Base-by-base conservation (phyloP, 768 basidiomycete genomes). In the Tricholoma terreum region DNA sequence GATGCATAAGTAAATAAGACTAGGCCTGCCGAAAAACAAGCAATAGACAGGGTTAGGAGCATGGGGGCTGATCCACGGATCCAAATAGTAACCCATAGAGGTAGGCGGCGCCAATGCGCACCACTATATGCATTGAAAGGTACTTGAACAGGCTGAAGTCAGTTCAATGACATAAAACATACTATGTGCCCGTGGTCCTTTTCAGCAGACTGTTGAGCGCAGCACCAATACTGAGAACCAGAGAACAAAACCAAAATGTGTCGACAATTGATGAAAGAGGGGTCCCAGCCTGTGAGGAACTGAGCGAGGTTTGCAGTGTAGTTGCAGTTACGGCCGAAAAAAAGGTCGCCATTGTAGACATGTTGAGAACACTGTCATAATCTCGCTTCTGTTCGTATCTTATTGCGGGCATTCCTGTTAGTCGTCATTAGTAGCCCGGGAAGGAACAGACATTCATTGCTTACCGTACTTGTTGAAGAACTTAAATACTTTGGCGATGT, bases 121-220 rank as follows among this genome's bases (percentile, higher is more conserved):
- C 57, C 57, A 34, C 60, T 58, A 43, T 11, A 21, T n/a, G 15
- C 34, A 48, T 15, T n/a, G 34, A 27, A 27, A 27, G 24, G 6
- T 2, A 27, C n/a, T 4, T 11, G n/a, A 45, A 45, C 17, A 27
- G 22, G 35, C n/a, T 35, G 24, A 12, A 51, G 30, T 1, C 1
- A 49, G 15, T 27, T 49, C 46, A 27, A 14, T 24, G n/a, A 9
- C 11, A 2, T 12, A 11, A 11, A 21, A 57, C 65, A 11, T 51
- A 67, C 65, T 58, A 63, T n/a, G n/a, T n/a, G 5, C 63, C 63
- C n/a, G 60, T 52, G n/a, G 65, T 62, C 19, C 55, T 55, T 31
- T 58, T 67, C 63, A n/a, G n/a, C n/a, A n/a, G n/a, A n/a, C n/a
- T n/a, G n/a, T n/a, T n/a, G n/a, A n/a, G n/a, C n/a, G n/a, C n/a